Evolutionary conservation across 208 protist species (phyloP).

Genomic region (Spongospora subterranea): DNA sequence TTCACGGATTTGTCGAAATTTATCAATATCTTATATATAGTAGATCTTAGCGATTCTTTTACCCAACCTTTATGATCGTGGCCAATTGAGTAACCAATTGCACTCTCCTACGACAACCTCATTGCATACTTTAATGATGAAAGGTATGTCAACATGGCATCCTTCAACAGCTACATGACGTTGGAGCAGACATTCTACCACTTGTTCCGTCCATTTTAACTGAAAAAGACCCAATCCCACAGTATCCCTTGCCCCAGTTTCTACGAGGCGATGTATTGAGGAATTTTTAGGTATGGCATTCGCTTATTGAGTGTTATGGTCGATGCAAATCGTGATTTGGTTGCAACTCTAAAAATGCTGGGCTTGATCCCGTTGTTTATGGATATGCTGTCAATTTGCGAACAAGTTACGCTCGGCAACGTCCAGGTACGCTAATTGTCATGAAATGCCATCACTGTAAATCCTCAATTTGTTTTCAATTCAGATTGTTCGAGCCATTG

Average conservation of each 20-base stretch:
- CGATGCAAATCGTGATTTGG: constrained; percentile 30
- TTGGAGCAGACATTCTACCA: constrained; percentile 38
- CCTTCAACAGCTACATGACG: not conserved
- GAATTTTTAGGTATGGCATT: constrained; percentile 31
- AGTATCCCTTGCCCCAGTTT: not conserved
- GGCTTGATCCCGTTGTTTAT: not conserved
- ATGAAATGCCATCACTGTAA: not conserved
- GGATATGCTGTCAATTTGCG: constrained; percentile 1
- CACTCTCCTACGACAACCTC: not conserved
- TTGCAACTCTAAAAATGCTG: not conserved
- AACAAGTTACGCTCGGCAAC: constrained; percentile 34
- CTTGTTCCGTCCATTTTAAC: not conserved
- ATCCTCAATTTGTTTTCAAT: not conserved
- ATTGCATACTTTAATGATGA: constrained; percentile 45
- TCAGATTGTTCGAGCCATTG: constrained; percentile 36
- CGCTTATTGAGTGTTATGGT: constrained; percentile 11
- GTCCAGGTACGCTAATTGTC: not conserved
- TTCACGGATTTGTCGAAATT: not conserved
- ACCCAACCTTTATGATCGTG: constrained; percentile 30
- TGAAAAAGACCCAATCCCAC: constrained; percentile 48
- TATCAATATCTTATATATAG: not conserved
- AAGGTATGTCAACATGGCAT: not conserved
- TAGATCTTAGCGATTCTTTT: constrained; percentile 37
- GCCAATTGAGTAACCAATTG: not conserved
- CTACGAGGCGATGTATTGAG: not conserved